Evolutionary conservation across 192 early-diverging fungal species (phyloP), one percentile per base, ranked within the genome.

Genomic region (Podila epicladia): DNA sequence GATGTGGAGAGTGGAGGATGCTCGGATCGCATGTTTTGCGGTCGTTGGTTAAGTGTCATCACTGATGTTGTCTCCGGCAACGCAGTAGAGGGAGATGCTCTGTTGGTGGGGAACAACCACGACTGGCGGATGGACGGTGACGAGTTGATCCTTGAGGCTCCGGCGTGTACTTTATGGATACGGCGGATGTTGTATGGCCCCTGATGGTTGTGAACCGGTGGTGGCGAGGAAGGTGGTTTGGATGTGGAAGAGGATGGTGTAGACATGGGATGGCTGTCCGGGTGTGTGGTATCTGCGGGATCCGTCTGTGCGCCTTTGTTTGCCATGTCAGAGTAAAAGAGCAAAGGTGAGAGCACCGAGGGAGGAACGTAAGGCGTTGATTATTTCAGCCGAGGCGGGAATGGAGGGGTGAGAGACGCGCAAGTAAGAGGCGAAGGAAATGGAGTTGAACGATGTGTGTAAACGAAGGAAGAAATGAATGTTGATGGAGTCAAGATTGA

Each of bases 301-400:
- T 37, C 63, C 15, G 61, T 78, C 68, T 78, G 75, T 78, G 75
- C 75, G 64, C 69, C 64, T 78, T 78, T 78, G 75, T 71, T 78
- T 66, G 48, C 53, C 64, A 66, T 71, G 64, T 62, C 63, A 45
- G 41, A 41, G 38, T 13, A 3, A 4, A 45, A 13, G 41, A 45
- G 41, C 41, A 45, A 45, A 45, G 28, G 31, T 19, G 59, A 24
- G 26, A 24, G 59, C 26, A 24, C 26, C 17, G 29, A 31, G 20
- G 6, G 29, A 2, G 59, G 6, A 17, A 15, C 22, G 4, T 17
- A 3, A 7, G 51, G 59, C 19, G 4, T 20, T 49, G 67, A 26
- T 51, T 24, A 17, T 13, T 45, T 38, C 19, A 31, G 0, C 35
- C 35, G 7, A 51, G 72, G 17, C 15, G 20, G 26, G 12, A 45